Conservation (phyloP, 345 rosid genomes). For the Reutealis trisperma region DNA sequence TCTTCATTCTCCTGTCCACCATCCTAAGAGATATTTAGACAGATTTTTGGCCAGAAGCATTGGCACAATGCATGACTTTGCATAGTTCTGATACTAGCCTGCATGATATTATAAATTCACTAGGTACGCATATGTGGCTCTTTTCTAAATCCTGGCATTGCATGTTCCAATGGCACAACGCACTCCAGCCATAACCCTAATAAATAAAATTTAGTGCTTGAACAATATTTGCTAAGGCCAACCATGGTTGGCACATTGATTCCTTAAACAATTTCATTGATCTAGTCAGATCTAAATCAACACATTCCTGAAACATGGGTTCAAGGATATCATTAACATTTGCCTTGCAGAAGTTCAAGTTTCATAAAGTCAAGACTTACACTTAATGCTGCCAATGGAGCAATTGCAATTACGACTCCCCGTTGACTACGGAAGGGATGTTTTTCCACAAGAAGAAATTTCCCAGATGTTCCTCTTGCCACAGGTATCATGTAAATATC, state of each 20-base stretch:
- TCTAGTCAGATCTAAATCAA: not conserved
- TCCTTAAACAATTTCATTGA: not conserved
- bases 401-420: slow-evolving; percentile 59
- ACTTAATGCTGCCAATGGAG: slow-evolving; percentile 59
- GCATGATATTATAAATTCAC: not conserved
- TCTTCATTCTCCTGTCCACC: not conserved
- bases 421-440: slow-evolving; percentile 63
- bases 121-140: not conserved
- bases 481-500: slow-evolving; percentile 51
- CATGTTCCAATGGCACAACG: not conserved
- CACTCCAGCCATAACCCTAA: not conserved
- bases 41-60: not conserved
- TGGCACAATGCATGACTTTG: not conserved
- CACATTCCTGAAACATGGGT: not conserved
- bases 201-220: not conserved
- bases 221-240: not conserved
- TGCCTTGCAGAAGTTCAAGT: not conserved
- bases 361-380: slow-evolving; percentile 34
- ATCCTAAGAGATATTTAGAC: not conserved
- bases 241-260: not conserved
- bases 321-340: not conserved
- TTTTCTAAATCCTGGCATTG: not conserved
- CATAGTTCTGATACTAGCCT: not conserved
- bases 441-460: slow-evolving; percentile 63
- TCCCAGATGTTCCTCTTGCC: slow-evolving; percentile 51